Evolutionary conservation across 2,329 filamentous ascomycete species (phyloP).

Genomic region (Arthrobotrys sphaeroides): DNA sequence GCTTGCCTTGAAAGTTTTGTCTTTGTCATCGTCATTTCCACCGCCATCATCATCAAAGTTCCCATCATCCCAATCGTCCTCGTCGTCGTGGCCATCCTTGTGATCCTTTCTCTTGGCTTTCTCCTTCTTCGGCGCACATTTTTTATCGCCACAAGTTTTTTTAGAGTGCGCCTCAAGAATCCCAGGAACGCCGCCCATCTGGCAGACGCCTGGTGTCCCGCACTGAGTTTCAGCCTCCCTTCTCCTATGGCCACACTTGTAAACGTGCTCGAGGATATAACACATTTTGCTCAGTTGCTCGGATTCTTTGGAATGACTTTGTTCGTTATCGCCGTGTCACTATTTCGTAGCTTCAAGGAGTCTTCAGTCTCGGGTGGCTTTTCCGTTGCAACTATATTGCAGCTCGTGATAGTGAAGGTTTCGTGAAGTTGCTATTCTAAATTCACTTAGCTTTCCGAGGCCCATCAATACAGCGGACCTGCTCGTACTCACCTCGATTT

Average conservation of each 20-base stretch:
- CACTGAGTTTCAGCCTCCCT: slow-evolving; percentile 10
- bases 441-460: no score
- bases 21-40: background rate
- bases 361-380: no score
- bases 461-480: no score
- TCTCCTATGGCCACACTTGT: slow-evolving; percentile 16
- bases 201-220: background rate
- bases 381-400: no score
- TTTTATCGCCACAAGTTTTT: background rate
- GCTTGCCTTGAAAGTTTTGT: background rate
- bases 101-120: background rate
- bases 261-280: slow-evolving; percentile 25
- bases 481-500: no score
- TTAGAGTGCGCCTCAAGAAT: background rate
- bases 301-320: background rate
- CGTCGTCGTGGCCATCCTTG: background rate
- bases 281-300: slow-evolving; percentile 38
- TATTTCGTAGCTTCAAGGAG: no score
- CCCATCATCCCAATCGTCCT: no score
- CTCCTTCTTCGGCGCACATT: background rate
- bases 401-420: no score
- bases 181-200: slow-evolving; percentile 1
- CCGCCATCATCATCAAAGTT: background rate
- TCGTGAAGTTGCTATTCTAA: no score
- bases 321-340: no score